Evolutionary conservation across 202 grass and related monocot species (phyloP).

Genomic region (Elaeis oleifera): DNA sequence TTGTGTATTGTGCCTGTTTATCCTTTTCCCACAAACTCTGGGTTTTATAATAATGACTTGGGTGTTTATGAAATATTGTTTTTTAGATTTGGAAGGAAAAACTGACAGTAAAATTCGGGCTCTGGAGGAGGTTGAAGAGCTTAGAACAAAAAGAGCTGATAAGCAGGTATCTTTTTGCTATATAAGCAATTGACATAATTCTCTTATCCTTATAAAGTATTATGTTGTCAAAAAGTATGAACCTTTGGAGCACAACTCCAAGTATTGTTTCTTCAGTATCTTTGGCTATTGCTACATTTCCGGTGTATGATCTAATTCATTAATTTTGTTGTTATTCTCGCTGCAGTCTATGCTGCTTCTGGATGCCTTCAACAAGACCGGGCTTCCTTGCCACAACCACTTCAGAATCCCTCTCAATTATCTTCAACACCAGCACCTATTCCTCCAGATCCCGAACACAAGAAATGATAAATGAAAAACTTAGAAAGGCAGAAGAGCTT

Average conservation of each 20-base stretch:
- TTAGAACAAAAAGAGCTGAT: conserved; percentile 28
- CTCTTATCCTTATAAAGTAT: too few species aligned
- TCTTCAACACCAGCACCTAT: background rate
- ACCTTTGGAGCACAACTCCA: too few species aligned
- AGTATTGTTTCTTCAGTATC: too few species aligned
- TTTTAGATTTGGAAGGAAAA: conserved; percentile 30
- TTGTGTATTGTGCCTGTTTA: too few species aligned
- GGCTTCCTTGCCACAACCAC: conserved; percentile 21
- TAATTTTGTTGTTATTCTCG: background rate
- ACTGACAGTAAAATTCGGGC: conserved; percentile 26
- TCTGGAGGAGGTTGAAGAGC: conserved; percentile 22
- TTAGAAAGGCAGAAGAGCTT: conserved; percentile 26
- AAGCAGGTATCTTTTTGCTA: conserved; percentile 16
- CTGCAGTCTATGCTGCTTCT: conserved; percentile 23
- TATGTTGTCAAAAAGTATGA: too few species aligned
- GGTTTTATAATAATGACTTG: too few species aligned
- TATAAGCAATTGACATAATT: too few species aligned
- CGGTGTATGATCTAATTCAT: background rate
- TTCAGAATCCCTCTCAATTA: conserved; percentile 23
- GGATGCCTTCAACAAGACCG: conserved; percentile 27
- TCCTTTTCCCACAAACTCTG: too few species aligned
- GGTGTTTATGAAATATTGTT: too few species aligned
- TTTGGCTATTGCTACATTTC: too few species aligned
- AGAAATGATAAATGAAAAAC: conserved; percentile 32
- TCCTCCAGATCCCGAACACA: conserved; percentile 25